Percentiles rank a stretch among this genome's conserved stretches.
Conservation (phyloP, 345 rosid species). For the Salix suchowensis region DNA sequence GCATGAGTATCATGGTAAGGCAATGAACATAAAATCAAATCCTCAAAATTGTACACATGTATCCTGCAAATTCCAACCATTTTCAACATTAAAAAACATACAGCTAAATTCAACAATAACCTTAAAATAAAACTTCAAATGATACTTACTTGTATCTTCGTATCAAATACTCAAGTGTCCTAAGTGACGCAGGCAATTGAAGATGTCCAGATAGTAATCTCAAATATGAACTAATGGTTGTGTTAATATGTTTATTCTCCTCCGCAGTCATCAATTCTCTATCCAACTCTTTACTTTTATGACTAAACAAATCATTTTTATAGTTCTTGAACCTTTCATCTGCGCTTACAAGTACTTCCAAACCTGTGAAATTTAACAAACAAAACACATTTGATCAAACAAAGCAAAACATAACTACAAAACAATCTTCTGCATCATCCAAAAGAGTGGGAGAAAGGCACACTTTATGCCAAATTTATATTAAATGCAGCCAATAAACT, state of each 20-base stretch:
- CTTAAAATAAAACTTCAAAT: neutral
- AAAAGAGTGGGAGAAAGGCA: too few species aligned
- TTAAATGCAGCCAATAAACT: too few species aligned
- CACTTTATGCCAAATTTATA: too few species aligned
- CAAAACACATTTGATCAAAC: neutral
- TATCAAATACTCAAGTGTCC: slow-evolving; percentile 86
- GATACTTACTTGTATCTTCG: slow-evolving; percentile 74
- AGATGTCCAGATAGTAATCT: slow-evolving; percentile 68
- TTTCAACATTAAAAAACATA: neutral
- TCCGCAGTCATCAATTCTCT: slow-evolving; percentile 62
- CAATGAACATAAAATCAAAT: slow-evolving; percentile 67
- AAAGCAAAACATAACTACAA: neutral
- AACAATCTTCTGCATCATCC: too few species aligned
- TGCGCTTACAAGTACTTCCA: slow-evolving; percentile 53
- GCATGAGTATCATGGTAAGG: slow-evolving; percentile 88
- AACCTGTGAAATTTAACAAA: slow-evolving; percentile 44
- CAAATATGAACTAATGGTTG: slow-evolving; percentile 51
- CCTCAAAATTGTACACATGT: slow-evolving; percentile 70
- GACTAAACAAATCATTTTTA: slow-evolving; percentile 62
- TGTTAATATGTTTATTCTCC: slow-evolving; percentile 56
- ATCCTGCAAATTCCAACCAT: slow-evolving; percentile 48
- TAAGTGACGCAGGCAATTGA: slow-evolving; percentile 53
- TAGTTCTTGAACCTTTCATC: slow-evolving; percentile 71
- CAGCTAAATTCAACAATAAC: neutral
- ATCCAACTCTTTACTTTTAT: slow-evolving; percentile 68